Conservation (phyloP, 192 early-diverging fungal genomes). For the Podila horticola region DNA sequence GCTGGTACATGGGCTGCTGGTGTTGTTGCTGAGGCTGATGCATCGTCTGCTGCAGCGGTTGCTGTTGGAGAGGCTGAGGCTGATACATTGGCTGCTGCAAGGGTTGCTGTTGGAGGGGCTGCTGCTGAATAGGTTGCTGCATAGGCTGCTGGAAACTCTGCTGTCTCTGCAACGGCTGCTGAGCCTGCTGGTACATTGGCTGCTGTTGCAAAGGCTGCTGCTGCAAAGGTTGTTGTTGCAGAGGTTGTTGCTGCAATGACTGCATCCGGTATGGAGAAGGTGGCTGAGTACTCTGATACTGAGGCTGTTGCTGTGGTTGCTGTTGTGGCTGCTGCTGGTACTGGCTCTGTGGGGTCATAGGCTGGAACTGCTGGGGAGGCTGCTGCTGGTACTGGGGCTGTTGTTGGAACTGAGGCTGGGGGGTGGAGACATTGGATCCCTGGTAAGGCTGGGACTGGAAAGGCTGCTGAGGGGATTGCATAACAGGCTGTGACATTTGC, state of each 20-base stretch:
- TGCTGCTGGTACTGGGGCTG: no score
- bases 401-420: no score
- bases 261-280: neutral
- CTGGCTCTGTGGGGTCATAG: no score
- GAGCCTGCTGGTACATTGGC: conserved; percentile 16
- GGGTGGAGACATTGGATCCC: no score
- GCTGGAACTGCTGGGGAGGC: no score
- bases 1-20: conserved; percentile 11
- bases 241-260: conserved; percentile 25
- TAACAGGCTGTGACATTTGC: conserved; percentile 13
- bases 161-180: conserved; percentile 19
- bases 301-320: conserved; percentile 31
- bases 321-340: no score
- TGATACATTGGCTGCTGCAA: conserved; percentile 4
- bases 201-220: conserved; percentile 8
- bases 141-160: conserved; percentile 17
- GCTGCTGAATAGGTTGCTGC: conserved; percentile 18
- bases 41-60: neutral
- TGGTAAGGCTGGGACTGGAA: no score
- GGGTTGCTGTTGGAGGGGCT: conserved; percentile 31
- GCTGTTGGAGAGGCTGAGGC: conserved; percentile 9
- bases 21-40: conserved; percentile 7
- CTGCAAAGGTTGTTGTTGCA: conserved; percentile 10
- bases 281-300: conserved; percentile 15
- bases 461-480: conserved; percentile 8